Evolutionary conservation across 2,329 filamentous ascomycete genomes (phyloP).

Genomic region (Penicillium sp.): DNA sequence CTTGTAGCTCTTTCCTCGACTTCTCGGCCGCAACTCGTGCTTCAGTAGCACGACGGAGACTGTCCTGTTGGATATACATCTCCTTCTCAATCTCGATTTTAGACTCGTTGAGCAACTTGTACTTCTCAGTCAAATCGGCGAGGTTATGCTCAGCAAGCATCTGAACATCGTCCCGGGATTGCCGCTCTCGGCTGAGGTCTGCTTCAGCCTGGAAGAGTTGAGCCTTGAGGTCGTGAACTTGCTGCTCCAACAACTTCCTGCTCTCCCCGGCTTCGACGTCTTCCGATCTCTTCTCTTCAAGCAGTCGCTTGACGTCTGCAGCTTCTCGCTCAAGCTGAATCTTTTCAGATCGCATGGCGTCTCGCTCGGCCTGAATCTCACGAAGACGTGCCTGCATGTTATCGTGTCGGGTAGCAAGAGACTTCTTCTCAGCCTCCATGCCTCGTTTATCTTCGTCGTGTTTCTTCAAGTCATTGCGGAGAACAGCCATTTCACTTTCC

Average conservation of each 20-base stretch:
- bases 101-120: slow-evolving; percentile 82
- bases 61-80: slow-evolving; percentile 93
- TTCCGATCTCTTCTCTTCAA: slow-evolving; percentile 87
- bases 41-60: slow-evolving; percentile 82
- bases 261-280: slow-evolving; percentile 84
- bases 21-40: slow-evolving; percentile 79
- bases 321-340: slow-evolving; percentile 85
- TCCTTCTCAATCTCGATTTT: slow-evolving; percentile 99
- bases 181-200: slow-evolving; percentile 87
- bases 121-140: slow-evolving; percentile 81
- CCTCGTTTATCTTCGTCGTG: slow-evolving; percentile 79
- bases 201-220: slow-evolving; percentile 84
- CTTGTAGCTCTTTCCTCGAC: slow-evolving; percentile 86
- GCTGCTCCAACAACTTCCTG: slow-evolving; percentile 80
- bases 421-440: slow-evolving; percentile 78
- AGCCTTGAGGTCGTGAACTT: slow-evolving; percentile 84
- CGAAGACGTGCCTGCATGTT: slow-evolving; percentile 76
- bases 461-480: slow-evolving; percentile 83
- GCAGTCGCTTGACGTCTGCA: slow-evolving; percentile 80
- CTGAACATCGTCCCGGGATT: slow-evolving; percentile 92
- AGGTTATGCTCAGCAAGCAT: slow-evolving; percentile 90
- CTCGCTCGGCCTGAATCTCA: slow-evolving; percentile 85
- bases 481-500: slow-evolving; percentile 86
- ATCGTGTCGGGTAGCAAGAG: slow-evolving; percentile 76
- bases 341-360: slow-evolving; percentile 84